Base-by-base conservation (phyloP, 805 yeast species). In the Ogataea trehaloabstinens region DNA sequence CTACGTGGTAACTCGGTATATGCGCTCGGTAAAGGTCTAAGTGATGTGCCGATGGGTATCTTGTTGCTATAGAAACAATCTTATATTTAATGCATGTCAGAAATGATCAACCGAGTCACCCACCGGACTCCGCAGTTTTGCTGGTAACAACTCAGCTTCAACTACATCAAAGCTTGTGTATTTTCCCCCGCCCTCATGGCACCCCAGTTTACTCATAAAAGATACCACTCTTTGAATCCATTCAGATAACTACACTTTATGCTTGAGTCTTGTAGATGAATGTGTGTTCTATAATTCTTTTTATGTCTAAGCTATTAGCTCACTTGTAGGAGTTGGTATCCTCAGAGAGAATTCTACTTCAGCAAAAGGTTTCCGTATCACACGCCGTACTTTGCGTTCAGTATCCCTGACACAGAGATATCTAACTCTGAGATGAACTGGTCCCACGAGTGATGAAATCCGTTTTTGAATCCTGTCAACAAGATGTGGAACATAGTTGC, bases 1-100 rank as follows among this genome's bases (percentile, higher is more conserved):
- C 70, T 91, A 12, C 71, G 96, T 48, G 97, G 97, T 3, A 66
- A 72, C 29, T 67, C 80, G 0, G 82, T 85, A 12, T 91, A 74
- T 60, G 76, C 76, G 4, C 58, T 66, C 25, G 70, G 70, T 4
- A 61, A 63, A 35, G 90, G 90, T 3, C 78, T 73, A 41, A 70
- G 80, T 1, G 66, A 68, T 18, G 56, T 63, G 6, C 78, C 93
- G 5, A 49, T 75, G 55, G 95, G 95, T 18, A 53, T 57, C 16
- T 61, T 83, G 39, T 61, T 85, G 13, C 61, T 84, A 28, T 86
- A 81, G 45, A 84, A 80, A 28, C 69, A 89, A 61, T 41, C 25
- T 5, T 18, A 7, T n/a, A n/a, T n/a, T n/a, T n/a, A n/a, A n/a
- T 32, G 11, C 6, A 18, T 13, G 34, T 10, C 34, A n/a, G 13